phyloP scores from a whole-genome alignment of 768 basidiomycete genomes.

The Ramaria sp. region DNA sequence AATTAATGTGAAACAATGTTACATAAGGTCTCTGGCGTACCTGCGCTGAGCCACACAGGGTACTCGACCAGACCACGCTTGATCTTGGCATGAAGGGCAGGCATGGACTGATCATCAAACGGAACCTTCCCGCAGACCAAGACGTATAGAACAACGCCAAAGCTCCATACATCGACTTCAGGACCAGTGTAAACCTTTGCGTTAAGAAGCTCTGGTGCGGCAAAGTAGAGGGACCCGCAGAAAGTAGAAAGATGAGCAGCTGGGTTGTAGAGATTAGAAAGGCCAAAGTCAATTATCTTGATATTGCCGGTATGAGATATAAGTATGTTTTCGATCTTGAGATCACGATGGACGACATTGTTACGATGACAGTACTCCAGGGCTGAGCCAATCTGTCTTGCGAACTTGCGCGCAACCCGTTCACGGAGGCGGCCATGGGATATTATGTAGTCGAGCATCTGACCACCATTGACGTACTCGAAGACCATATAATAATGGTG shows the following conservation, averaged over 20 bases:
- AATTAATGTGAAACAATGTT: slow-evolving; percentile 19
- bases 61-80: slow-evolving; percentile 96
- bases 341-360: slow-evolving; percentile 95
- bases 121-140: slow-evolving; percentile 98
- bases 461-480: slow-evolving; percentile 97
- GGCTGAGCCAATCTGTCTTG: slow-evolving; percentile 92
- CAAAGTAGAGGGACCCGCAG: slow-evolving; percentile 97
- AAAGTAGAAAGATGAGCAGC: slow-evolving; percentile 78
- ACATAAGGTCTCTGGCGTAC: slow-evolving; percentile 34
- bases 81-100: slow-evolving; percentile 97
- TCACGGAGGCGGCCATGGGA: slow-evolving; percentile 92
- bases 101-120: slow-evolving; percentile 99
- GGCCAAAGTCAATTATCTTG: slow-evolving; percentile 99
- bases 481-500: slow-evolving; percentile 99
- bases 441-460: slow-evolving; percentile 99
- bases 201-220: slow-evolving; percentile 93
- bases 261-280: slow-evolving; percentile 93
- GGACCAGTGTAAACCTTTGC: slow-evolving; percentile 96
- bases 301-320: slow-evolving; percentile 98
- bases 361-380: slow-evolving; percentile 96
- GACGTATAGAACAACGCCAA: slow-evolving; percentile 96
- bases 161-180: slow-evolving; percentile 98
- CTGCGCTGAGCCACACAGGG: slow-evolving; percentile 90
- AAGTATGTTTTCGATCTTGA: slow-evolving; percentile 99
- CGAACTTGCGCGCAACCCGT: slow-evolving; percentile 94